These are phyloP conservation scores for Hyaloperonospora arabidopsidis DNA, from an alignment of 352 stramenopile species.

Conservation along the genomic window DNA sequence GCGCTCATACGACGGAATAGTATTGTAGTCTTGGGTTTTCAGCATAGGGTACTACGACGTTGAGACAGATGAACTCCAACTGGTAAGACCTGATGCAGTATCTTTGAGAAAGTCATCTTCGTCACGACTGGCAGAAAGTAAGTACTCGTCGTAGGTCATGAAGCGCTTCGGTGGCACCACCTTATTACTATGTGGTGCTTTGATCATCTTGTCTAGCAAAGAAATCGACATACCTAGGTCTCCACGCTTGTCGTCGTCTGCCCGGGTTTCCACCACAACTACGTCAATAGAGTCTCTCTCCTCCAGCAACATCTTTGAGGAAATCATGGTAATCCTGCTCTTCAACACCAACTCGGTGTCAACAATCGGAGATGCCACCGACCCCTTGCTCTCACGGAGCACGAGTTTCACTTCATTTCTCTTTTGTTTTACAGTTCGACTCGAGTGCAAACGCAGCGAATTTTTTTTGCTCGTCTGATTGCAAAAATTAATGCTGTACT, in stretches of 20 bases:
- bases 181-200: conserved; percentile 19
- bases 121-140: conserved; percentile 51
- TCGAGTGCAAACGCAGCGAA: conserved; percentile 43
- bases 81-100: conserved; percentile 11
- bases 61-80: conserved; percentile 13
- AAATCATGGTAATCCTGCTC: conserved; percentile 38
- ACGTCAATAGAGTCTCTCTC: conserved; percentile 65
- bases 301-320: conserved; percentile 45
- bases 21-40: conserved; percentile 78
- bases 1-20: conserved; percentile 54
- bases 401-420: conserved; percentile 53
- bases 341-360: conserved; percentile 61
- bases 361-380: conserved; percentile 26
- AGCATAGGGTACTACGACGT: conserved; percentile 52
- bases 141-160: conserved; percentile 78
- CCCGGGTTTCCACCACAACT: conserved; percentile 54
- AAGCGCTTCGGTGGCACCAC: conserved; percentile 44
- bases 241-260: conserved; percentile 26
- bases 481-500: conserved; percentile 51
- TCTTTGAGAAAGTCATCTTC: conserved; percentile 38
- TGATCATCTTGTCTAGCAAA: conserved; percentile 27
- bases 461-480: conserved; percentile 62
- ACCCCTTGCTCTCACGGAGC: conserved; percentile 35
- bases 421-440: conserved; percentile 47
- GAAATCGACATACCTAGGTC: conserved; percentile 16